Conservation (phyloP, 495 filamentous ascomycete species). For the Trichoderma erinaceum region DNA sequence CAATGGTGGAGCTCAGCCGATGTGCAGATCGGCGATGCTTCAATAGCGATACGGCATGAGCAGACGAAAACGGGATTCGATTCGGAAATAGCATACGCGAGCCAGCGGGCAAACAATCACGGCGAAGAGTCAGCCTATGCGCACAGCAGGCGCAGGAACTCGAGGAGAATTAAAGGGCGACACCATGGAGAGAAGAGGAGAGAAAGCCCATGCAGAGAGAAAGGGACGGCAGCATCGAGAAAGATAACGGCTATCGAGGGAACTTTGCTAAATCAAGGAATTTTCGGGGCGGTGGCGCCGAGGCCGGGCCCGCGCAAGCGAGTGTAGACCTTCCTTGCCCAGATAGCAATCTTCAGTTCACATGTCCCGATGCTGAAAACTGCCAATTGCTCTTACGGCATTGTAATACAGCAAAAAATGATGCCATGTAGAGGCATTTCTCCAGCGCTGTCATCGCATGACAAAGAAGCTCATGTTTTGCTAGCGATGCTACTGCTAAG, state of each 20-base stretch:
- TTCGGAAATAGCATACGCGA: neutral
- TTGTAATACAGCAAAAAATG: neutral
- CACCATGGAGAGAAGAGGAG: neutral
- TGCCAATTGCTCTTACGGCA: neutral
- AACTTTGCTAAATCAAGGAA: conserved; percentile 2
- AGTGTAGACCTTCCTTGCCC: neutral
- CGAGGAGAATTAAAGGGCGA: neutral
- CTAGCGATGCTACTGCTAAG: too few species aligned
- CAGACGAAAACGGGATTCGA: neutral
- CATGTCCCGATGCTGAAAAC: neutral
- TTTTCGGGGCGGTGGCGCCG: conserved; percentile 11
- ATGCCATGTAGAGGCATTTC: neutral
- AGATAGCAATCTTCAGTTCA: neutral
- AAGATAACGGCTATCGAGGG: conserved; percentile 12
- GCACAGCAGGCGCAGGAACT: neutral
- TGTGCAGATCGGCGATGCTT: conserved; percentile 3
- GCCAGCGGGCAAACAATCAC: neutral
- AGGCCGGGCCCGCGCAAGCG: neutral
- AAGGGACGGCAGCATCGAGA: neutral
- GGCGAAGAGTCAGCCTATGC: neutral
- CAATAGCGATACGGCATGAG: neutral
- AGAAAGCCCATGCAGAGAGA: neutral
- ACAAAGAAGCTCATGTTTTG: too few species aligned
- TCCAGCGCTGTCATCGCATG: too few species aligned
- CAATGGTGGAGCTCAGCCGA: conserved; percentile 8